Base-by-base conservation (phyloP, 2,329 filamentous ascomycete species). In the Aspergillus pseudonomiae region DNA sequence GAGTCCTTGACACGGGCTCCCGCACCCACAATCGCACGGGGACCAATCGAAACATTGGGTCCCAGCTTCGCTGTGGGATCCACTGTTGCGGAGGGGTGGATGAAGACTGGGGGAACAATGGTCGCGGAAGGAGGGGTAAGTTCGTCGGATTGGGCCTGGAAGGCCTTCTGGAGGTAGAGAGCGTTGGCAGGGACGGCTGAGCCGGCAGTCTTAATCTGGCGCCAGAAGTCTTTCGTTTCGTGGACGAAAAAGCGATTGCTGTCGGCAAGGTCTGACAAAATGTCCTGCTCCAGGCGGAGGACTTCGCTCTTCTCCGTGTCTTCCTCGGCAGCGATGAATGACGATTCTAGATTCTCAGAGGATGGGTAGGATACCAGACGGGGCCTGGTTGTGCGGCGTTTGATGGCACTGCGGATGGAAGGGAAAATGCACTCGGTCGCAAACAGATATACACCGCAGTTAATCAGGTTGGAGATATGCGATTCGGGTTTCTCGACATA, bases 401-500 rank as follows among this genome's bases (percentile, higher is more conserved):
- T 97, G 82, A 98, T 98, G 72, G 94, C 94, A 70, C 86, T 92
- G 77, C 90, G 90, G 79, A 99, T 98, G 70, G 92, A 92, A 68
- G 94, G 94, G 87, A 98, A 98, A 83, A 98, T 96, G 79, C 90
- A 92, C 71, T 97, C 93, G 67, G 94, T 95, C 68, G 91, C 88
- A 81, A 99, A 99, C 73, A 98, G 92, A 83, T 98, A 99, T 74
- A 99, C 94, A 73, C 95, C 95, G 80, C 95, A 98, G 85, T 98
- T 99, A 86, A 99, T 99, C 70, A 99, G 86, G 83, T 97, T 97
- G 75, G 92, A 96, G 80, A 99, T 97, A 80, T 96, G 92, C 61
- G 91, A 93, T 81, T 99, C 94, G 69, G 95, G 95, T 85, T 98
- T 98, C 86, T 98, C 95, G 78, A 99, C 95, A 82, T 99, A 98